phyloP scores from a whole-genome alignment of 371 early-diverging fungal genomes.

The Mucor sp. region DNA sequence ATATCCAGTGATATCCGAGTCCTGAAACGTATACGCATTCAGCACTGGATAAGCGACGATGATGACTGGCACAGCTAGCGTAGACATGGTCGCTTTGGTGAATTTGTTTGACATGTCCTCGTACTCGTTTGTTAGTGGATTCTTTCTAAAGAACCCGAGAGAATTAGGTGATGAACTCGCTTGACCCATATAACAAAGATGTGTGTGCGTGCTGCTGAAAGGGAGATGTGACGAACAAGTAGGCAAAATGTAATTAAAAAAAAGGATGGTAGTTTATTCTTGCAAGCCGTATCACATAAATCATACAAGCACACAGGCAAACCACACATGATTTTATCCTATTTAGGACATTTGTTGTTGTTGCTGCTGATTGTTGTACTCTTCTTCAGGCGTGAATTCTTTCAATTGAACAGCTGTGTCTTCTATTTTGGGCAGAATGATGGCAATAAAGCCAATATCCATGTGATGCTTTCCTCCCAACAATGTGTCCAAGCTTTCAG shows the following conservation, averaged over 20 bases:
- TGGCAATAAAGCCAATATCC: conserved; percentile 46
- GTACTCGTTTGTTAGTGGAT: conserved; percentile 30
- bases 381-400: conserved; percentile 25
- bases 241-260: not conserved
- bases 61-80: conserved; percentile 48
- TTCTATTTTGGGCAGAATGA: conserved; percentile 42
- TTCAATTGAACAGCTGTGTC: conserved; percentile 27
- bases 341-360: conserved; percentile 8
- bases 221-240: not conserved
- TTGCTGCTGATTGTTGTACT: conserved; percentile 10
- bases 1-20: conserved; percentile 44
- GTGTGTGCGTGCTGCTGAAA: not conserved
- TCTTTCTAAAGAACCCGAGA: conserved; percentile 23
- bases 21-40: conserved; percentile 46
- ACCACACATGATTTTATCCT: conserved; percentile 6
- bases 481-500: conserved; percentile 18
- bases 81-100: conserved; percentile 43
- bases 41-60: conserved; percentile 51
- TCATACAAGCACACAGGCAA: not conserved
- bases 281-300: not conserved
- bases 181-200: conserved; percentile 37
- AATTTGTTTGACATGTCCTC: conserved; percentile 45
- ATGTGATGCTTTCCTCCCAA: conserved; percentile 25
- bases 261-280: not conserved
- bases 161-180: conserved; percentile 32